Conservation (phyloP, 2,329 filamentous ascomycete genomes). For the Dothideomycetidae sp. region DNA sequence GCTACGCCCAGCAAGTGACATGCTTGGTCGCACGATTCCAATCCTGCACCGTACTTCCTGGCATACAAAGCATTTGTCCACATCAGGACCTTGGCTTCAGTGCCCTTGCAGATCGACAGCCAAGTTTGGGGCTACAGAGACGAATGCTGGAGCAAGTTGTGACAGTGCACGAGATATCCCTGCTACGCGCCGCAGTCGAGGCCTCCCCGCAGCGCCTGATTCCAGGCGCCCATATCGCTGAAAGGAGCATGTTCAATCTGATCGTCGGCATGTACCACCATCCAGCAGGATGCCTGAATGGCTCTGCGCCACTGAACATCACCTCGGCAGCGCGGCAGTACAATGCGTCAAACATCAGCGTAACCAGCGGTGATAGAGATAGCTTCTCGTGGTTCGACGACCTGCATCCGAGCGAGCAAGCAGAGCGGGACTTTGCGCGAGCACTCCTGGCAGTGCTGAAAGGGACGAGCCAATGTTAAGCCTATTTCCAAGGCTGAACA, state of each 20-base stretch:
- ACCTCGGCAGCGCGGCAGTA: slow-evolving; percentile 46
- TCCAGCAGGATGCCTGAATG: slow-evolving; percentile 47
- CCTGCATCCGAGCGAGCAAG: slow-evolving; percentile 55
- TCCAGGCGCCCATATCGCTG: slow-evolving; percentile 44
- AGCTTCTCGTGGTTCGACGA: slow-evolving; percentile 62
- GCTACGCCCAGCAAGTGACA: no score
- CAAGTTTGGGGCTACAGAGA: slow-evolving; percentile 40
- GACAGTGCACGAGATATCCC: slow-evolving; percentile 37
- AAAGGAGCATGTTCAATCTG: slow-evolving; percentile 54
- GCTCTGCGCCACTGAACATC: slow-evolving; percentile 47
- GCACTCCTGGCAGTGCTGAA: slow-evolving; percentile 42
- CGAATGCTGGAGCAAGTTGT: slow-evolving; percentile 39
- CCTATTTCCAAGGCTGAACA: no score
- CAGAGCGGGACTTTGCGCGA: slow-evolving; percentile 42
- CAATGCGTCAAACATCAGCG: slow-evolving; percentile 26
- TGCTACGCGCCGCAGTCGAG: slow-evolving; percentile 38
- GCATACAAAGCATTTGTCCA: slow-evolving; percentile 30
- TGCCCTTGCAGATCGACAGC: slow-evolving; percentile 51
- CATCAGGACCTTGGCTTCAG: slow-evolving; percentile 51
- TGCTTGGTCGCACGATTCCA: no score
- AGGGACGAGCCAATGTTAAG: slow-evolving; percentile 35
- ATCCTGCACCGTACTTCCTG: slow-evolving; percentile 16
- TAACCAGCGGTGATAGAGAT: slow-evolving; percentile 33
- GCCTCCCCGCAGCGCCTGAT: slow-evolving; percentile 29
- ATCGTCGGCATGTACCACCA: slow-evolving; percentile 50